Evolutionary conservation across 2,329 filamentous ascomycete genomes (phyloP), one percentile per base, ranked within the genome.

Genomic region (Lomentospora prolificans): DNA sequence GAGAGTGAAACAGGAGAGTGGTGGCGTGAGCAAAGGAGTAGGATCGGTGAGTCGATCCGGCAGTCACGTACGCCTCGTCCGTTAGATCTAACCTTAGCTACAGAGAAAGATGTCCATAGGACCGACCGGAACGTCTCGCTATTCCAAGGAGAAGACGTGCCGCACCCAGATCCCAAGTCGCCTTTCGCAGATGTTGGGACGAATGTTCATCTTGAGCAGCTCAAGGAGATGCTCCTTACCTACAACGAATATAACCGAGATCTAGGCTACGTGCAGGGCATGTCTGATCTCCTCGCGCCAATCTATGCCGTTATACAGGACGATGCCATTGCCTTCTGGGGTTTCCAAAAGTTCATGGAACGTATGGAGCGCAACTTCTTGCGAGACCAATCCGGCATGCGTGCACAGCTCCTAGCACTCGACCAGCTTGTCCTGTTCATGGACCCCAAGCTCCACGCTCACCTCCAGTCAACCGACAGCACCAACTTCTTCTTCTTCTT

Each of bases 401-500:
- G 94, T 27, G 81, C 85, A 22, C 95, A 99, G 69, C 84, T 99
- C 3, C 76, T 90, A 39, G 90, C 92, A 0, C 82, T 99, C 3
- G 91, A 99, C 66, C 90, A 99, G 61, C 84, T 99, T 1, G 90
- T 97, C 10, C 90, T 95, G 66, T 89, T 99, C 57, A 91, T 99
- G 84, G 94, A 99, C 62, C 94, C 95, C 0, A 88, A 90, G 66
- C 82, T 99, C 6, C 97, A 96, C 70, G 78, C 88, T 2, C 94
- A 99, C 64, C 81, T 99, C 0, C 84, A 95, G 68, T 85, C 81
- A 14, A 89, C 91, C 19, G 95, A 99, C 64, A 95, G 88, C 65
- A 99, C 94, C 24, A 99, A 99, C 69, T 99, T 99, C 71, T 99
- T 99, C 72, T 99, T 99, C 76, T 97, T 99, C 76, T 99, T 97